phyloP scores from a whole-genome alignment of 2,329 filamentous ascomycete genomes.

The Metarhizium robertsii region DNA sequence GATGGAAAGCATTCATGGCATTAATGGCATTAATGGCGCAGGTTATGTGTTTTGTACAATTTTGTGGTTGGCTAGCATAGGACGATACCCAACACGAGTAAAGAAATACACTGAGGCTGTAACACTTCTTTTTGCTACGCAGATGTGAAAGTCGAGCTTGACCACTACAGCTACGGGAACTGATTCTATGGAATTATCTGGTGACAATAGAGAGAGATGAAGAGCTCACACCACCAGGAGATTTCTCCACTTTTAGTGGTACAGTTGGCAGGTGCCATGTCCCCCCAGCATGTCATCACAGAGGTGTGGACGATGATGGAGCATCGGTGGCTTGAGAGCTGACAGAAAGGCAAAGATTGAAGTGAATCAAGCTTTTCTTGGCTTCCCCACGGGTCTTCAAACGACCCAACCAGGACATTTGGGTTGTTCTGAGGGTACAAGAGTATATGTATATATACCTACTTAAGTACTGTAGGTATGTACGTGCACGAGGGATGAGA shows the following conservation, averaged over 20 bases:
- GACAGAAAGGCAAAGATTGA: background rate
- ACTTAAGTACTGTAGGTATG: no score
- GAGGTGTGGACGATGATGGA: background rate
- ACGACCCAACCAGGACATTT: background rate
- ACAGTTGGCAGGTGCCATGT: no score
- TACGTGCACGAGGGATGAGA: no score
- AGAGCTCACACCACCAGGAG: no score
- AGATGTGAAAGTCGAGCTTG: no score
- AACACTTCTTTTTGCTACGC: no score
- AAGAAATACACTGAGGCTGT: background rate
- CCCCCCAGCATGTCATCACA: no score
- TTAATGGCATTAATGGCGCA: background rate
- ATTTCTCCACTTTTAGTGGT: no score
- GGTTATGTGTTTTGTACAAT: background rate
- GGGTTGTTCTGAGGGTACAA: background rate
- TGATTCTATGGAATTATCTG: no score
- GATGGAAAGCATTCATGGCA: background rate
- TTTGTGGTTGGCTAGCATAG: background rate
- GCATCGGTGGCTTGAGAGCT: background rate
- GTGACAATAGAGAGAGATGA: no score
- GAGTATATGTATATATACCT: no score
- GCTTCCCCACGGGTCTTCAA: background rate
- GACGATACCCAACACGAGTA: background rate
- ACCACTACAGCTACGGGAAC: no score
- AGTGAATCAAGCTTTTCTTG: slow-evolving; percentile 7